These are phyloP conservation scores for Botrytis hyacinthi DNA, from an alignment of 2,329 filamentous ascomycete genomes.

Conservation along the genomic window DNA sequence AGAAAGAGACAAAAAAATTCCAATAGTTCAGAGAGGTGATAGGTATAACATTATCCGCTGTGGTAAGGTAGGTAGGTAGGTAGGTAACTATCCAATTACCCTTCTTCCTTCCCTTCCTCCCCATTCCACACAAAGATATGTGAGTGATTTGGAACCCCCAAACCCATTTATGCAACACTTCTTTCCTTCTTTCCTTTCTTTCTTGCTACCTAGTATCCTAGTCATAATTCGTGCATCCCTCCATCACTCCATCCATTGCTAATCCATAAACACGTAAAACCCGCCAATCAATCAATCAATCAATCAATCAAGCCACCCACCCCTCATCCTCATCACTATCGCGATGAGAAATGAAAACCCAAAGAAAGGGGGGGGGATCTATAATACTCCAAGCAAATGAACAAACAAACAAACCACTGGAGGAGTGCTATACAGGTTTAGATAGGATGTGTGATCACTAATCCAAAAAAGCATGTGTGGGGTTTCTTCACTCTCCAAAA, in stretches of 20 bases:
- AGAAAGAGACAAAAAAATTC: too few relatives aligned
- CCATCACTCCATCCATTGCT: neutral
- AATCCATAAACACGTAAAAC: neutral
- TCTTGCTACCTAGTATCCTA: neutral
- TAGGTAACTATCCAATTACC: neutral
- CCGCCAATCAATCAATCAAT: neutral
- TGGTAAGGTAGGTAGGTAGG: neutral
- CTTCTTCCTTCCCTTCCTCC: too few relatives aligned
- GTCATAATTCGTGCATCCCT: slow-evolving; percentile 1
- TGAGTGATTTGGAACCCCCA: neutral
- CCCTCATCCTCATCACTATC: neutral
- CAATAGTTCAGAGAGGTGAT: neutral
- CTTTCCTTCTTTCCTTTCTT: too few relatives aligned
- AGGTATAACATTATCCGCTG: neutral
- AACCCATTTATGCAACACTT: neutral
- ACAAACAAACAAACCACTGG: neutral
- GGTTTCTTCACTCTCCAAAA: neutral
- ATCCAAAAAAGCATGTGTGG: neutral
- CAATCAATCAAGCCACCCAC: neutral
- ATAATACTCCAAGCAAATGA: neutral
- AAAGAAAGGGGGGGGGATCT: neutral
- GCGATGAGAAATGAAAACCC: neutral
- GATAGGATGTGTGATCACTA: neutral
- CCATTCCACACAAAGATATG: neutral
- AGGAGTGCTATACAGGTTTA: neutral